Evolutionary conservation across 805 yeast genomes (phyloP), one percentile per base, ranked within the genome.

Genomic region (Suhomyces prunicola): DNA sequence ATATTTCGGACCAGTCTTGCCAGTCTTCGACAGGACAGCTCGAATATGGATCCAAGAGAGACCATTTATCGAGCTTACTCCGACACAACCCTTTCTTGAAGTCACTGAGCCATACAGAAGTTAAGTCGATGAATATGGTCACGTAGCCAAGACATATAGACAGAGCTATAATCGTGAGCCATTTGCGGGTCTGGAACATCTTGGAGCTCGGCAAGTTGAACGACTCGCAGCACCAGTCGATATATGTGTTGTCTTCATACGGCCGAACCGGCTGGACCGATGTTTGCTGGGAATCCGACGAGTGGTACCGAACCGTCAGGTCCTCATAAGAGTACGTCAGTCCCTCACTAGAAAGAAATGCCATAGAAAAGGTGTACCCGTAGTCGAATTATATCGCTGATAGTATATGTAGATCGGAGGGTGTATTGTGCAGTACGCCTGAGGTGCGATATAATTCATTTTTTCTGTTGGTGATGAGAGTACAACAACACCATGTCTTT

Each of bases 201-300:
- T 52, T 44, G 13, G 47, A 48, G 5, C 51, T 57, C 26, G 64
- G 63, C 13, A 53, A 55, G 7, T 39, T 47, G 23, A 57, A 46
- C 23, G 80, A 74, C 57, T 82, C 85, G 42, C 67, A 69, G 42
- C 72, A 68, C 87, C 87, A 82, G 55, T 82, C 84, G 19, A 82
- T 80, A 48, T 74, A 74, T 17, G 79, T 70, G 47, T 71, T 67
- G 55, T 76, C 65, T 27, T 68, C 73, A 56, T 80, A 79, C 2
- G 17, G 46, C 10, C 39, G 48, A 31, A 52, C 53, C 8, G 27
- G 22, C 19, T 42, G 46, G 17, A n/a, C 36, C 17, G n/a, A 33
- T 1, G 17, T 33, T 48, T 39, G 46, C 7, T 23, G 50, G n/a
- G 33, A 13, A 4, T 4, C 5, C 15, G 41, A 33, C 9, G 36